Percentiles rank a stretch among this genome's conserved stretches.
Evolutionary conservation across 2,329 filamentous ascomycete species (phyloP).

Genomic region (Fusarium sp.): DNA sequence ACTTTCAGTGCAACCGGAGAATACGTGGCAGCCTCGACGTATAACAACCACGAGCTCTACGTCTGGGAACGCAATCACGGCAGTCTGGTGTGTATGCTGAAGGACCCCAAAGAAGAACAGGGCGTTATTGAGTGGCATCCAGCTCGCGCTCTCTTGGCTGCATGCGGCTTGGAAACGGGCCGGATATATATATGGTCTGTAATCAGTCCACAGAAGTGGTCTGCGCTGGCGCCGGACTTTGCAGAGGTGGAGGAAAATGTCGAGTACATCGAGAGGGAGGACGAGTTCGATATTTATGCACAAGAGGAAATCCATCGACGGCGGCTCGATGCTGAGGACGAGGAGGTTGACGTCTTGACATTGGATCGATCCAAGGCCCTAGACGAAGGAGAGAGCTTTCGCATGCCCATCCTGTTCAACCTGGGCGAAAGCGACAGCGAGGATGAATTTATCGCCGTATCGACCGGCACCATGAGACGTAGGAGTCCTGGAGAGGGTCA

Average conservation of each 20-base stretch:
- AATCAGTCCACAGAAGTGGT: constrained; percentile 95
- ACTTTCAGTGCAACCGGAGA: constrained; percentile 95
- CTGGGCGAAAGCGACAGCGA: constrained; percentile 95
- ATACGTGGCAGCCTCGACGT: constrained; percentile 95
- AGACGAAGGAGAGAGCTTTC: constrained; percentile 74
- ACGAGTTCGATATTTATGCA: constrained; percentile 98
- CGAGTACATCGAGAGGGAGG: constrained; percentile 93
- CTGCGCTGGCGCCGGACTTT: constrained; percentile 95
- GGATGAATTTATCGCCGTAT: constrained; percentile 81
- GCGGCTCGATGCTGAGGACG: constrained; percentile 90
- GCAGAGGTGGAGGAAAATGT: constrained; percentile 98
- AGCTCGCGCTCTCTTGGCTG: constrained; percentile 84
- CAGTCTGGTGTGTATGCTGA: constrained; percentile 94
- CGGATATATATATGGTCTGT: constrained; percentile 97
- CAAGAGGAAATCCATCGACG: constrained; percentile 94
- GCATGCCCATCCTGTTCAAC: constrained; percentile 93
- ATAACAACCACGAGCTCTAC: constrained; percentile 98
- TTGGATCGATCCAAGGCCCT: constrained; percentile 75
- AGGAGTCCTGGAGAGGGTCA: constrained; percentile 83
- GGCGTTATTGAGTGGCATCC: constrained; percentile 99
- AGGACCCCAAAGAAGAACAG: constrained; percentile 96
- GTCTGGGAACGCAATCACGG: constrained; percentile 97
- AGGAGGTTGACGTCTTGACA: constrained; percentile 90
- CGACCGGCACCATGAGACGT: constrained; percentile 85
- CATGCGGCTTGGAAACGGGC: constrained; percentile 92